Base-by-base conservation (phyloP, 1,284 basidiomycete species). In the Cutaneotrichosporon dermatis region DNA sequence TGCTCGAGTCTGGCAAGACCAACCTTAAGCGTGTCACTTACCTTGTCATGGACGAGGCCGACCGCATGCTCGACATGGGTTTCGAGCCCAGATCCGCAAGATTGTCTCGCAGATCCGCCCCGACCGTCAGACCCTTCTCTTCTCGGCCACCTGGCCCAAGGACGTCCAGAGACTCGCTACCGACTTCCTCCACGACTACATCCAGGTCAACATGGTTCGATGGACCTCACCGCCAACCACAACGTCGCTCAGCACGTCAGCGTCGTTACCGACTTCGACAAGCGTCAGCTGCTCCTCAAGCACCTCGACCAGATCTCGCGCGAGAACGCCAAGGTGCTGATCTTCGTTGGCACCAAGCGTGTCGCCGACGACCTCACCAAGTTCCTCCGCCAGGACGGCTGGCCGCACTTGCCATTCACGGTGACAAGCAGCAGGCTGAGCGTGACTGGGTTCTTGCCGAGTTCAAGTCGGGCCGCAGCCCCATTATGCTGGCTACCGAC, bases 131-230 rank as follows among this genome's bases (percentile, higher is more conserved):
- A 93, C 92, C 1, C 83, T 94, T 62, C 91, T 93, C 86, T 99
- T 99, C 83, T 97, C 93, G 58, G 95, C 95, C 33, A 99, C 96
- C 25, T 99, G 95, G 95, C 95, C 95, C 39, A 98, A 97, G 81
- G 95, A 99, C 72, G 96, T 99, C 4, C 95, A 99, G 81, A 91
- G 93, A 71, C 85, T 99, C 64, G 95, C 95, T 43, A 88, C 86
- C 87, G 96, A 98, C 79, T 99, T 98, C 83, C 81, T 97, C 71
- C 84, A 86, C 70, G 92, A 99, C 80, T 92, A 89, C 80, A 95
- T 97, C 67, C 96, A 99, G 82, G 91, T 95, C 77, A 99, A 98
- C 83, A 95, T 99, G 95, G 96, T 58, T 98, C 95, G 11, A 92
- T 94, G 86, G 96, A 99, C 71, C 84, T 99, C 58, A 93, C 94